Base-by-base conservation (phyloP, 1,284 basidiomycete genomes). In the Cystobasidium slooffiae region DNA sequence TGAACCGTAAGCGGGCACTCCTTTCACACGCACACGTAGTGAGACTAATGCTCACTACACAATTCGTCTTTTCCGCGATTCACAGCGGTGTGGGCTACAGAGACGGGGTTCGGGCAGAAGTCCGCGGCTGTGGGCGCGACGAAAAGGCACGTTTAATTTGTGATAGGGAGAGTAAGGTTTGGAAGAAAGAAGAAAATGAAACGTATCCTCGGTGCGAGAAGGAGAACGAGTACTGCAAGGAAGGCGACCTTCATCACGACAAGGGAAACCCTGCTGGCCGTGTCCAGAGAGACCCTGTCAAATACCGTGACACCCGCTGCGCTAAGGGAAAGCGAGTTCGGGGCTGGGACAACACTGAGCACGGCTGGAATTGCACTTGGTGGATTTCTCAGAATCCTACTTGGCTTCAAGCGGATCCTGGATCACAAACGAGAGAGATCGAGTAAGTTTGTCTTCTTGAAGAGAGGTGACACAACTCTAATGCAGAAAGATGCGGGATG, bases 341-440 rank as follows among this genome's bases (percentile, higher is more conserved):
- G 24, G 52, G 52, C n/a, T 53, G 52, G 52, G 52, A 53, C 24
- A 22, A 53, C 20, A 24, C 1, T 3, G 52, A 53, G 52, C 52
- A 53, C n/a, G 52, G 52, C 12, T 53, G n/a, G 52, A 24, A 53
- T 20, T 53, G 52, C 24, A 20, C 52, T 10, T 53, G 52, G 52
- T 53, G 31, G 31, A 31, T 31, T 31, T 1, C 31, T 2, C 2
- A 31, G 5, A 31, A 31, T 31, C 31, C 31, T 1, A 31, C 31
- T 31, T 31, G 31, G n/a, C n/a, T n/a, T n/a, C n/a, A n/a, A n/a
- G n/a, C n/a, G n/a, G n/a, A n/a, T n/a, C n/a, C n/a, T n/a, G n/a
- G n/a, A n/a, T n/a, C n/a, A n/a, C n/a, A n/a, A n/a, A n/a, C n/a
- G n/a, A n/a, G n/a, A n/a, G n/a, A n/a, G n/a, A n/a, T n/a, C n/a